These are phyloP conservation scores for Pseudomonodictys pantanalensis DNA, from an alignment of 495 filamentous ascomycete species.

Conservation along the genomic window DNA sequence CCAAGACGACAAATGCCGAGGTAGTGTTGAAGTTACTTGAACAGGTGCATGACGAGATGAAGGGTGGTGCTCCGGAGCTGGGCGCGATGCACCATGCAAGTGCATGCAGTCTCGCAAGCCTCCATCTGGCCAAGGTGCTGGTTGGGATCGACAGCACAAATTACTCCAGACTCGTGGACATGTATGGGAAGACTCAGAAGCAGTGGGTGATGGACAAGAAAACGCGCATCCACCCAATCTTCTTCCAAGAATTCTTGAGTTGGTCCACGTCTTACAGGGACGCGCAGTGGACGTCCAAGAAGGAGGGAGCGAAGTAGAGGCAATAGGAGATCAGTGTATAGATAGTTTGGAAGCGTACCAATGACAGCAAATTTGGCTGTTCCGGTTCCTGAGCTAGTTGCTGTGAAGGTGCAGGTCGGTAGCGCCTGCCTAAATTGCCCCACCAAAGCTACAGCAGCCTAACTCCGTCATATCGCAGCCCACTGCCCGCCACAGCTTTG, in stretches of 20 bases:
- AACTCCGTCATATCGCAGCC: constrained; percentile 1
- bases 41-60: constrained; percentile 69
- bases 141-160: constrained; percentile 50
- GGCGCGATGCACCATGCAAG: constrained; percentile 54
- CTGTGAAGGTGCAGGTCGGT: background rate
- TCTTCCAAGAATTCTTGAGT: constrained; percentile 69
- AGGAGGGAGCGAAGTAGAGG: constrained; percentile 24
- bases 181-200: constrained; percentile 58
- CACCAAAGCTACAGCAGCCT: constrained; percentile 17
- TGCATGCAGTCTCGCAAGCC: constrained; percentile 60
- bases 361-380: too few relatives aligned
- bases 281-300: too few relatives aligned
- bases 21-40: constrained; percentile 55
- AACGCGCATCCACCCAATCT: constrained; percentile 55
- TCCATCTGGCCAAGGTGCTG: constrained; percentile 61
- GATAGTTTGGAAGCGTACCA: too few relatives aligned
- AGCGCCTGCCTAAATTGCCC: constrained; percentile 23
- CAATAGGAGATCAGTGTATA: too few relatives aligned
- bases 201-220: constrained; percentile 55
- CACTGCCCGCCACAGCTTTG: background rate
- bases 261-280: constrained; percentile 53
- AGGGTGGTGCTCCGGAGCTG: constrained; percentile 54
- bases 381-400: background rate
- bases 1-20: constrained; percentile 33
- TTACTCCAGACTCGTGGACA: constrained; percentile 50